Conservation (phyloP, 176 grass and related monocot species). For the Oryza meyeriana region DNA sequence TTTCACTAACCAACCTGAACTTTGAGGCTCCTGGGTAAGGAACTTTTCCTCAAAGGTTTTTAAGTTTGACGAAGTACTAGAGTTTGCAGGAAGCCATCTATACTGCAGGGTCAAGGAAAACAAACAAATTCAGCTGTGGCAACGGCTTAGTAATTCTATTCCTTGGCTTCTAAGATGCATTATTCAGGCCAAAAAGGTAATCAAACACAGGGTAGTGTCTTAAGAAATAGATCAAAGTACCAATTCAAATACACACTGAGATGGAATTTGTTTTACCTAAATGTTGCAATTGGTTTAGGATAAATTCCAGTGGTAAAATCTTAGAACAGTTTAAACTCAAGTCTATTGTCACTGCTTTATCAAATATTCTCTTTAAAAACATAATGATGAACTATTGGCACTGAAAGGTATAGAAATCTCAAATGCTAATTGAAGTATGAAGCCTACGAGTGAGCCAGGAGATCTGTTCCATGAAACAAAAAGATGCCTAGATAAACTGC, state of each 20-base stretch:
- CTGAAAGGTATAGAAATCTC: not conserved
- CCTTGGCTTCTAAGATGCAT: not conserved
- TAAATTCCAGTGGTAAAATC: not conserved
- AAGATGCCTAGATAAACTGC: not conserved
- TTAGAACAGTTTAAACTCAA: not conserved
- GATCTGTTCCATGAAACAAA: slow-evolving; percentile 14
- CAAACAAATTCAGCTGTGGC: slow-evolving; percentile 40
- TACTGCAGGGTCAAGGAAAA: slow-evolving; percentile 62
- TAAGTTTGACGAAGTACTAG: slow-evolving; percentile 45
- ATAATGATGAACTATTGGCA: not conserved
- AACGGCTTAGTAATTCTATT: not conserved
- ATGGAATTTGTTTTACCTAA: not conserved
- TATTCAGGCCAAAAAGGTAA: not conserved
- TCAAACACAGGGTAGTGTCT: not conserved
- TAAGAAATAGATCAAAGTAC: slow-evolving; percentile 1
- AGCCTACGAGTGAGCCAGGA: slow-evolving; percentile 5
- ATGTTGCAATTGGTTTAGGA: not conserved
- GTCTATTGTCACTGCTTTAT: not conserved
- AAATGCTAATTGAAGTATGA: slow-evolving; percentile 1
- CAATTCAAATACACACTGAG: not conserved
- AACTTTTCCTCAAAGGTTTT: slow-evolving; percentile 92
- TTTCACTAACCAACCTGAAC: slow-evolving; percentile 59
- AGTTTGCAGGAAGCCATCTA: slow-evolving; percentile 86
- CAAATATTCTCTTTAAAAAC: not conserved
- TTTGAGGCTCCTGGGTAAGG: slow-evolving; percentile 75